phyloP scores from a whole-genome alignment of 2,329 filamentous ascomycete species.

The Penicillium sp. region DNA sequence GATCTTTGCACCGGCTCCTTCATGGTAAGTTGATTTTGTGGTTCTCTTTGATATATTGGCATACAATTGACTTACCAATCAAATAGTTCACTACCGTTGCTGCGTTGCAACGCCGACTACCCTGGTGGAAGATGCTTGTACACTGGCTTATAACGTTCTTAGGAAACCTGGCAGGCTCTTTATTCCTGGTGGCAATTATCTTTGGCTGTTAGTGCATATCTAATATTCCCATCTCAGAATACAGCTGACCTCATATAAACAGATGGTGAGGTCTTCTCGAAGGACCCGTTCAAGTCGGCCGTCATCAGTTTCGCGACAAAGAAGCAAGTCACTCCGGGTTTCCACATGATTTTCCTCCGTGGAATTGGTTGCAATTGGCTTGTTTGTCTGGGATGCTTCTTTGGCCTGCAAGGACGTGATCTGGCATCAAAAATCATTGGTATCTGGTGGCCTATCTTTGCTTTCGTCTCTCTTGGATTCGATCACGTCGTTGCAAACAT shows the following conservation, averaged over 20 bases:
- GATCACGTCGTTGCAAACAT: conserved; percentile 66
- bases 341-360: conserved; percentile 61
- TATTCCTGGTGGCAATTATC: conserved; percentile 58
- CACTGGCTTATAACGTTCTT: conserved; percentile 57
- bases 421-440: conserved; percentile 60
- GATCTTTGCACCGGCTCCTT: conserved; percentile 58
- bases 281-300: conserved; percentile 52
- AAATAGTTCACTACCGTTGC: conserved; percentile 53
- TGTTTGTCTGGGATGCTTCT: conserved; percentile 60
- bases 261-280: conserved; percentile 56
- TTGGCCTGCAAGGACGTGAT: conserved; percentile 55
- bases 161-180: conserved; percentile 56
- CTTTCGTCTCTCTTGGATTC: conserved; percentile 60
- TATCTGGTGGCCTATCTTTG: conserved; percentile 64
- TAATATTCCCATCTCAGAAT: neutral
- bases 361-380: conserved; percentile 65
- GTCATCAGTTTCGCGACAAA: conserved; percentile 55
- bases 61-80: neutral
- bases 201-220: conserved; percentile 50
- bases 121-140: conserved; percentile 44
- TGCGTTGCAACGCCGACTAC: conserved; percentile 50
- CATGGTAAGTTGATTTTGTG: conserved; percentile 41
- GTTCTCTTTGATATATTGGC: neutral
- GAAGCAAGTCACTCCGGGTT: conserved; percentile 57
- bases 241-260: neutral